These are phyloP conservation scores for Kwoniella botswanensis DNA, from an alignment of 768 basidiomycete genomes.

Conservation along the genomic window DNA sequence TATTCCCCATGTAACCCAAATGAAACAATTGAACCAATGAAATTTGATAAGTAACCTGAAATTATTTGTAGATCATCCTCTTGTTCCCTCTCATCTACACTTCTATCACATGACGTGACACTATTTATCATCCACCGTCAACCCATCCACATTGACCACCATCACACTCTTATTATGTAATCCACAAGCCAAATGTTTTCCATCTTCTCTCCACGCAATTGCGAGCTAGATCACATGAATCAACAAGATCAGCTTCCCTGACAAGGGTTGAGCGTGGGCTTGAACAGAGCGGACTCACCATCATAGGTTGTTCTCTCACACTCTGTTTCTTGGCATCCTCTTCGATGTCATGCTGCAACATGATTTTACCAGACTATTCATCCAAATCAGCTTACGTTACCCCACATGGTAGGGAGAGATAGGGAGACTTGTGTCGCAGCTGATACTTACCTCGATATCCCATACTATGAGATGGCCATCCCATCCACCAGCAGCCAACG, in stretches of 20 bases:
- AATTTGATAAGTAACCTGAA: too few species aligned
- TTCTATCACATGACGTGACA: background rate
- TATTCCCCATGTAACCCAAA: background rate
- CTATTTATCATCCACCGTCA: constrained; percentile 10
- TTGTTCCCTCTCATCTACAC: background rate
- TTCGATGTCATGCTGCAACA: constrained; percentile 32
- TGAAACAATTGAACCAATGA: background rate
- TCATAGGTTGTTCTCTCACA: constrained; percentile 36
- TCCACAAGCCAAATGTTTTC: constrained; percentile 51
- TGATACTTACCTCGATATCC: constrained; percentile 49
- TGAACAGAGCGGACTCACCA: constrained; percentile 27
- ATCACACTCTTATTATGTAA: constrained; percentile 50
- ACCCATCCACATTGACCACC: constrained; percentile 44
- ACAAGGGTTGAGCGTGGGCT: background rate
- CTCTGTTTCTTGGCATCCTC: constrained; percentile 30
- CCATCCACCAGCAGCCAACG: constrained; percentile 54
- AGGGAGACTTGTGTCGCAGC: background rate
- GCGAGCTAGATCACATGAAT: constrained; percentile 21
- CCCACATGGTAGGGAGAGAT: background rate
- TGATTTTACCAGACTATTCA: constrained; percentile 23
- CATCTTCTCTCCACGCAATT: constrained; percentile 53
- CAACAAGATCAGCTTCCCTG: constrained; percentile 3
- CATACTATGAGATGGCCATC: constrained; percentile 49
- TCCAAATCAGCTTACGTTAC: background rate
- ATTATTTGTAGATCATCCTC: background rate